phyloP scores from a whole-genome alignment of 768 basidiomycete genomes.

The Calocera cornea region DNA sequence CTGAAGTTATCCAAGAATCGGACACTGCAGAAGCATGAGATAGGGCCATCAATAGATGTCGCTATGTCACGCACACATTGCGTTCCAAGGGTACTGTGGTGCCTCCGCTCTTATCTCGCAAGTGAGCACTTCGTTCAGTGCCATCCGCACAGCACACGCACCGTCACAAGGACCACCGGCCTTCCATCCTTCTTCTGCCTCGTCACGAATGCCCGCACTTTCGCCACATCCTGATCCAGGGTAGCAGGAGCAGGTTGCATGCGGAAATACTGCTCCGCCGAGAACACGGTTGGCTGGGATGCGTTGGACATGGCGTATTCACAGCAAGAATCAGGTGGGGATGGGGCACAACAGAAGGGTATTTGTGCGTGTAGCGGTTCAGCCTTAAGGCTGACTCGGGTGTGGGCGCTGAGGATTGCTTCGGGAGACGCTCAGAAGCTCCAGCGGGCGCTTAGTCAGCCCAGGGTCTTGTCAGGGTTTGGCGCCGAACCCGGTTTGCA shows the following conservation, averaged over 20 bases:
- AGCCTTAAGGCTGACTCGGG: background rate
- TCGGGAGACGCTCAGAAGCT: background rate
- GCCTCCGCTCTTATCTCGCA: slow-evolving; percentile 66
- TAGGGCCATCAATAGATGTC: slow-evolving; percentile 5
- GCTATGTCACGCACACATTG: slow-evolving; percentile 72
- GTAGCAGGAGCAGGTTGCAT: slow-evolving; percentile 68
- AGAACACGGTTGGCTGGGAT: slow-evolving; percentile 35
- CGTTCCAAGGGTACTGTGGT: slow-evolving; percentile 96
- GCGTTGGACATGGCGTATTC: background rate
- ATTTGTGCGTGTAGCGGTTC: background rate
- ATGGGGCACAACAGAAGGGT: background rate
- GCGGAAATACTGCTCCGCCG: slow-evolving; percentile 79
- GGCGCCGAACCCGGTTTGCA: background rate
- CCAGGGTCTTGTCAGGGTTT: background rate
- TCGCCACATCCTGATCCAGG: slow-evolving; percentile 52
- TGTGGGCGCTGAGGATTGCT: background rate
- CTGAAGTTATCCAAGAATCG: slow-evolving; percentile 98
- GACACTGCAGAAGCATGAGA: slow-evolving; percentile 45
- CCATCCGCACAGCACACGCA: slow-evolving; percentile 29
- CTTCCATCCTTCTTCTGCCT: slow-evolving; percentile 50
- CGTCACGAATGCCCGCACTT: slow-evolving; percentile 54
- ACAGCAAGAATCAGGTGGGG: background rate
- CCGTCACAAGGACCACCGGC: slow-evolving; percentile 87
- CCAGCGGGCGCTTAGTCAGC: background rate
- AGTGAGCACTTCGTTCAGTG: background rate